phyloP scores from a whole-genome alignment of 768 basidiomycete genomes.

The Asterophora lycoperdoides region DNA sequence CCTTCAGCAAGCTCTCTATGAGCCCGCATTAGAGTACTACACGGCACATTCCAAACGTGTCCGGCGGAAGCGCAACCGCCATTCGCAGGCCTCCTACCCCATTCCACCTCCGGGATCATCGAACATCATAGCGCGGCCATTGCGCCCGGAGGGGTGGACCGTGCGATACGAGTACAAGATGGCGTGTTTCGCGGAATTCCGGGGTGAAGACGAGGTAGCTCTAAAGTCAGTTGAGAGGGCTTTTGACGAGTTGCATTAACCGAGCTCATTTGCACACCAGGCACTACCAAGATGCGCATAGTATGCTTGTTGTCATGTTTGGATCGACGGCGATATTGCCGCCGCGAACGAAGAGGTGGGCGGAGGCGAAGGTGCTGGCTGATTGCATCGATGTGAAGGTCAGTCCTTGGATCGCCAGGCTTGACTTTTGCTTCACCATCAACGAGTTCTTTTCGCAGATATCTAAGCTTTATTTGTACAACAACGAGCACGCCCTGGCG shows the following conservation, averaged over 20 bases:
- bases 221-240: slow-evolving; percentile 60
- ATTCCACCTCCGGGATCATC: slow-evolving; percentile 43
- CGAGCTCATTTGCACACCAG: slow-evolving; percentile 34
- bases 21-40: slow-evolving; percentile 91
- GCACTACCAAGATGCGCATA: slow-evolving; percentile 94
- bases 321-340: slow-evolving; percentile 80
- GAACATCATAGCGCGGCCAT: slow-evolving; percentile 47
- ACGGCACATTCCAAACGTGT: slow-evolving; percentile 90
- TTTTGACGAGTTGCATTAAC: slow-evolving; percentile 9
- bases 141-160: slow-evolving; percentile 89
- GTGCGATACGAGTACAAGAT: slow-evolving; percentile 98
- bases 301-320: slow-evolving; percentile 81
- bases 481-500: slow-evolving; percentile 77
- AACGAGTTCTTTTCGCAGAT: slow-evolving; percentile 45
- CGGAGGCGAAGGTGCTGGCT: slow-evolving; percentile 94
- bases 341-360: slow-evolving; percentile 95
- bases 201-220: slow-evolving; percentile 89
- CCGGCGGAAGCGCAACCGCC: slow-evolving; percentile 80
- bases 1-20: slow-evolving; percentile 84
- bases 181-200: slow-evolving; percentile 93
- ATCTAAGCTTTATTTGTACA: slow-evolving; percentile 87
- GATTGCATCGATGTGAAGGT: slow-evolving; percentile 93
- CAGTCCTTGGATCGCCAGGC: slow-evolving; percentile 6
- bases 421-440: not conserved
- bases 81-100: slow-evolving; percentile 58